Conservation (phyloP, 306 rosid genomes). For the Senna tora region DNA sequence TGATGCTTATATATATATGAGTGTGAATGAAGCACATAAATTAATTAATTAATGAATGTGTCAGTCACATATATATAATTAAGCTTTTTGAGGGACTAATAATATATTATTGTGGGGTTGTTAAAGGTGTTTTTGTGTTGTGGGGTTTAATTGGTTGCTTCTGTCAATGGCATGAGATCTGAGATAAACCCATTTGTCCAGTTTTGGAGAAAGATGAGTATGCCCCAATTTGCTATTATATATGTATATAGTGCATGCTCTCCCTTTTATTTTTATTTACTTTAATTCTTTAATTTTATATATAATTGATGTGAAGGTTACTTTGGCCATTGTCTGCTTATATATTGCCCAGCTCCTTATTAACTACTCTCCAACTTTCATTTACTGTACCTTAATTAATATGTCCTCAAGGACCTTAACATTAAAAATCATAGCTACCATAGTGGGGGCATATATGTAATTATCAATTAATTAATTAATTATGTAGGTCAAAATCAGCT, state of each 20-base stretch:
- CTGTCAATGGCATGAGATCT: conserved; percentile 25
- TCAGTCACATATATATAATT: conserved; percentile 1
- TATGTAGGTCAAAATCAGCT: not conserved
- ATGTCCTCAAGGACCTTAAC: conserved; percentile 28
- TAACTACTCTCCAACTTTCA: conserved; percentile 6
- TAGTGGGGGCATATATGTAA: not conserved
- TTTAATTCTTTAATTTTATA: not conserved
- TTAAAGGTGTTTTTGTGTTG: conserved; percentile 34
- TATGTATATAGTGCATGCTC: not conserved
- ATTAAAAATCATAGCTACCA: not conserved
- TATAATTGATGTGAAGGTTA: conserved; percentile 3
- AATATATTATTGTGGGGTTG: conserved; percentile 46
- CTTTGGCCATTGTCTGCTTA: conserved; percentile 31
- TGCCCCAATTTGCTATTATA: conserved; percentile 11
- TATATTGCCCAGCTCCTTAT: conserved; percentile 13
- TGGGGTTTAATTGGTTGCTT: conserved; percentile 28
- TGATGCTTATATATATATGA: conserved; percentile 14
- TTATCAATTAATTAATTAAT: not conserved
- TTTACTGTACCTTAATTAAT: not conserved
- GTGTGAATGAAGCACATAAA: not conserved
- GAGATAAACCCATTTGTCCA: not conserved
- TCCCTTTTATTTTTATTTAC: conserved; percentile 13
- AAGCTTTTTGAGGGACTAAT: conserved; percentile 25
- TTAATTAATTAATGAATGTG: too few relatives aligned
- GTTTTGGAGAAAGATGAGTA: conserved; percentile 40